Evolutionary conservation across 1,139 yeast genomes (phyloP).

Genomic region (Debaryomyces subglobosus): DNA sequence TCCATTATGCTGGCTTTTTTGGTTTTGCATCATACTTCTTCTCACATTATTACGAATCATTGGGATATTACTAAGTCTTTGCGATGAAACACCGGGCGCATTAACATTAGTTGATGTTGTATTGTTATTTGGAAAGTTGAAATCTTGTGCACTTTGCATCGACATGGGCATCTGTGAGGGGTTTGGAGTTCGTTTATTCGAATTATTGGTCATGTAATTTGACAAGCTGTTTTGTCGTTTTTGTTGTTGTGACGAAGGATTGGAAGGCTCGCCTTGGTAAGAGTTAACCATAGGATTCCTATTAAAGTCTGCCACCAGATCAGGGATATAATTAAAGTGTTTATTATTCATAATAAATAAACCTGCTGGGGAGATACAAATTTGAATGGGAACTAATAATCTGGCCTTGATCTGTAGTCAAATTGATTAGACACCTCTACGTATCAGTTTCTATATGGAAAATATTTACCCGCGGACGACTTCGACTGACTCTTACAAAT

Average conservation of each 20-base stretch:
- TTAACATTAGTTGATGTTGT: background rate
- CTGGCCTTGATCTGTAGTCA: background rate
- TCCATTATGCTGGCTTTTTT: conserved; percentile 13
- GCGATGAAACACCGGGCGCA: conserved; percentile 13
- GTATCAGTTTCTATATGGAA: conserved; percentile 4
- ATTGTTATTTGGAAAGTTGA: conserved; percentile 2
- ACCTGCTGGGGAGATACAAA: conserved; percentile 2
- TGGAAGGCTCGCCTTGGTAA: conserved; percentile 12
- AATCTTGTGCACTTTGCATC: conserved; percentile 18
- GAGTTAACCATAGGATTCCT: conserved; percentile 5
- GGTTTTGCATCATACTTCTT: conserved; percentile 19
- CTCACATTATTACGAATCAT: conserved; percentile 12
- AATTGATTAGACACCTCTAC: background rate
- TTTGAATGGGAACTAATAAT: background rate
- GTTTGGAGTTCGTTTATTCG: conserved; percentile 39
- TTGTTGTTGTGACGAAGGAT: conserved; percentile 27
- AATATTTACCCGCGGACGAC: conserved; percentile 7
- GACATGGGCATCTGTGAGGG: conserved; percentile 24
- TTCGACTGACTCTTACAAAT: background rate
- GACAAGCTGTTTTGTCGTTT: conserved; percentile 47
- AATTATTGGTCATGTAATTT: conserved; percentile 34
- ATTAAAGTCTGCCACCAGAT: conserved; percentile 10
- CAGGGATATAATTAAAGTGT: conserved; percentile 9
- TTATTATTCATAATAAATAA: conserved; percentile 12
- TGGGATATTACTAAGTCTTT: conserved; percentile 12